phyloP scores from a whole-genome alignment of 192 early-diverging fungal genomes.

The Backusella tarrabulga region DNA sequence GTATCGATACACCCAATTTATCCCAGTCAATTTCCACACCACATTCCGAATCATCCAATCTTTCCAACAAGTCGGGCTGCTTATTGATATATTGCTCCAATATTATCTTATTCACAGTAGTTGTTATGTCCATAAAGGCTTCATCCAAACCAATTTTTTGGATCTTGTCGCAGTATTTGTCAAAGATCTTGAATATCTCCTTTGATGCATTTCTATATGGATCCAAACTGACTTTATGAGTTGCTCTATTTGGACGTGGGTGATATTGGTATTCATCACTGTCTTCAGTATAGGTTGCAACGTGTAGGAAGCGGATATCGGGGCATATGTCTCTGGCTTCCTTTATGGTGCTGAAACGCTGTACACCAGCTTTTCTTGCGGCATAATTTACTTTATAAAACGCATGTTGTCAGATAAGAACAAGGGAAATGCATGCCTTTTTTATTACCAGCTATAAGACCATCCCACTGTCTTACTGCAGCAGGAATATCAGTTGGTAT shows the following conservation, averaged over 20 bases:
- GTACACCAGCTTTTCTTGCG: slow-evolving; percentile 77
- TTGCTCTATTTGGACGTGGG: slow-evolving; percentile 54
- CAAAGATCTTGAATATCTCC: slow-evolving; percentile 72
- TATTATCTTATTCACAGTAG: slow-evolving; percentile 55
- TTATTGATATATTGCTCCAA: slow-evolving; percentile 43
- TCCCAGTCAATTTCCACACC: slow-evolving; percentile 31
- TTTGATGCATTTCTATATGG: slow-evolving; percentile 73
- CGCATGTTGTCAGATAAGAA: background rate
- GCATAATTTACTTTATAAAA: slow-evolving; percentile 71
- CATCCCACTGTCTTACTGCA: slow-evolving; percentile 91
- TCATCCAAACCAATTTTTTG: slow-evolving; percentile 85
- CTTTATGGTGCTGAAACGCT: slow-evolving; percentile 51
- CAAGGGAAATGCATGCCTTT: too few relatives aligned
- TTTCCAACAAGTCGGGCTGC: slow-evolving; percentile 34
- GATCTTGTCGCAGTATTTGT: slow-evolving; percentile 52
- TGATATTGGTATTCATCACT: slow-evolving; percentile 69
- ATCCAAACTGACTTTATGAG: slow-evolving; percentile 91
- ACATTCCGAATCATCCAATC: slow-evolving; percentile 25
- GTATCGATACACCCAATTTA: slow-evolving; percentile 49
- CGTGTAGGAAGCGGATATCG: slow-evolving; percentile 74
- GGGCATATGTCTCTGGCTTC: slow-evolving; percentile 54
- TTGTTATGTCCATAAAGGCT: slow-evolving; percentile 84
- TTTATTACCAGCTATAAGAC: slow-evolving; percentile 63
- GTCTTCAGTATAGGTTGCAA: slow-evolving; percentile 76
- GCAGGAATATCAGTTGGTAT: slow-evolving; percentile 67